A percentile compares a stretch with the other conserved stretches of the same genome.
Evolutionary conservation across 2,329 filamentous ascomycete genomes (phyloP).

Genomic region (Fusarium piperis): DNA sequence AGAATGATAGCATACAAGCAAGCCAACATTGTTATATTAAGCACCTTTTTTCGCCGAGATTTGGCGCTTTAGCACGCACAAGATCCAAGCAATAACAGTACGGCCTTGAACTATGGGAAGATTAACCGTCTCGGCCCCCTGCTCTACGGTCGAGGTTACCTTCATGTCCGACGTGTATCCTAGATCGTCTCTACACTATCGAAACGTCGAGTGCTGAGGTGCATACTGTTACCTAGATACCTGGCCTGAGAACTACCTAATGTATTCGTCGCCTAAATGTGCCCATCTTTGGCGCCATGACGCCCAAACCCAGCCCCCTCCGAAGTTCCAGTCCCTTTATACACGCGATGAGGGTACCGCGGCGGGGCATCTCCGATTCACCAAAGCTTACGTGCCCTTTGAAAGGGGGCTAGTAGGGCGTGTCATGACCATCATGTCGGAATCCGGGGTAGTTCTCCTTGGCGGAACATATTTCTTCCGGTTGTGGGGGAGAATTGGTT

Average conservation of each 20-base stretch:
- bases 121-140: background rate
- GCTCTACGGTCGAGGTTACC: background rate
- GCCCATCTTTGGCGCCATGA: background rate
- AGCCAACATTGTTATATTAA: background rate
- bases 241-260: background rate
- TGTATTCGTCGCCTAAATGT: background rate
- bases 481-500: background rate
- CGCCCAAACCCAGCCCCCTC: background rate
- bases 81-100: background rate
- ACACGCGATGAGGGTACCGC: background rate
- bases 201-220: background rate
- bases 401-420: background rate
- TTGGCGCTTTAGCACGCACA: background rate
- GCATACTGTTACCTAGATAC: background rate
- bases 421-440: background rate
- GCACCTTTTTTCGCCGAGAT: background rate
- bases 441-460: background rate
- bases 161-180: background rate
- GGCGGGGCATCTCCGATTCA: too few species aligned
- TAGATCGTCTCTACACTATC: background rate
- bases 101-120: background rate
- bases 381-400: background rate
- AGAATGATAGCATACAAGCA: background rate
- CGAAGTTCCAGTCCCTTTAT: background rate
- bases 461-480: background rate